A percentile compares a stretch with the other conserved stretches of the same genome.
phyloP scores from a whole-genome alignment of 331 rosid genomes.

The Acacia concinna region DNA sequence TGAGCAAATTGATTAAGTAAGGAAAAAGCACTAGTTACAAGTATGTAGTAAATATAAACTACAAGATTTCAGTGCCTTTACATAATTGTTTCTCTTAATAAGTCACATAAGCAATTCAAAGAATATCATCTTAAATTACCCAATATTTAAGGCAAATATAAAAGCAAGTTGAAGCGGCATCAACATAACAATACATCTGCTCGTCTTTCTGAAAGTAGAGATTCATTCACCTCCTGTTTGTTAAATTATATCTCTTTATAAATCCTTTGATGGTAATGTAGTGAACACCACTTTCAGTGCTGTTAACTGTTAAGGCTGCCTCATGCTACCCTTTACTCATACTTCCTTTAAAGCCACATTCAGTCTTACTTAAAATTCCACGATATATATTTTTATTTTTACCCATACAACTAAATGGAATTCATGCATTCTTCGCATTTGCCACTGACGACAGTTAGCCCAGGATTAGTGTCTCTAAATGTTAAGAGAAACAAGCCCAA shows the following conservation, averaged over 20 bases:
- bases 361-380: background rate
- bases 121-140: slow-evolving; percentile 18
- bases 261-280: slow-evolving; percentile 8
- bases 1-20: background rate
- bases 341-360: background rate
- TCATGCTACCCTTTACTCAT: background rate
- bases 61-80: slow-evolving; percentile 3
- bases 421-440: background rate
- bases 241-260: background rate
- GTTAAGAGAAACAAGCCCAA: background rate
- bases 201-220: background rate
- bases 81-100: slow-evolving; percentile 5
- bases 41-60: slow-evolving; percentile 23
- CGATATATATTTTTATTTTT: background rate
- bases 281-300: background rate
- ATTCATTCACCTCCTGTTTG: background rate
- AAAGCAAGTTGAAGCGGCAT: slow-evolving; percentile 10
- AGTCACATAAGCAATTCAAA: slow-evolving; percentile 17
- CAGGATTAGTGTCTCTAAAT: background rate
- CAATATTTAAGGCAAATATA: slow-evolving; percentile 16
- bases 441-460: background rate
- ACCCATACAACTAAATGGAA: background rate
- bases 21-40: background rate
- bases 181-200: slow-evolving; percentile 13
- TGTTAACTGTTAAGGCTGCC: background rate